These are phyloP conservation scores for Plasmodium gallinaceum DNA, from an alignment of 169 alveolate genomes.

Conservation along the genomic window DNA sequence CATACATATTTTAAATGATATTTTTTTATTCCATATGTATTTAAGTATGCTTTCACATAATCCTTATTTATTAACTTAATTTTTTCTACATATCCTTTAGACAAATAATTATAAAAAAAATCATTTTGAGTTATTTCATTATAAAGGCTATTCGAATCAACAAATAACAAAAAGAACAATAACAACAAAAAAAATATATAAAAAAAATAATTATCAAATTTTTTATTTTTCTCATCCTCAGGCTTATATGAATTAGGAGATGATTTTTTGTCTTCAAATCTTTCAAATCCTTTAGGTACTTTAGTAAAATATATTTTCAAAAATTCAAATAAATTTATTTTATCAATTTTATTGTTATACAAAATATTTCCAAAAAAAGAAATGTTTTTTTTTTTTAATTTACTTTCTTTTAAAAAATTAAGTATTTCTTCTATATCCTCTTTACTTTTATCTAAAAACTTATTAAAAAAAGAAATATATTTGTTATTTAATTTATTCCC, in stretches of 20 bases:
- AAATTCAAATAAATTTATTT: conserved; percentile 1
- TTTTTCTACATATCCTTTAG: conserved; percentile 88
- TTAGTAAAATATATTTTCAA: conserved; percentile 40
- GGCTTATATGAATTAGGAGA: conserved; percentile 22
- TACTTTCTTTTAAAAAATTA: no score
- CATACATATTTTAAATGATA: conserved; percentile 75
- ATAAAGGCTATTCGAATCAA: conserved; percentile 78
- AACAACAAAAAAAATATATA: conserved; percentile 69
- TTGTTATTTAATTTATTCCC: no score
- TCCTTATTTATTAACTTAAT: conserved; percentile 87
- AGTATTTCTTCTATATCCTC: no score
- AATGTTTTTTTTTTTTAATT: no score
- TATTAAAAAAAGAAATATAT: no score
- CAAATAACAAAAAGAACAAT: conserved; percentile 76
- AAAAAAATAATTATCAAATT: conserved; percentile 78
- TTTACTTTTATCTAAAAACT: no score
- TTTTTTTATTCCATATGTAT: conserved; percentile 71
- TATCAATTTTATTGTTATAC: not conserved
- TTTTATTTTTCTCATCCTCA: conserved; percentile 27
- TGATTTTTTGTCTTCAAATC: conserved; percentile 51
- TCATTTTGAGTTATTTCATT: conserved; percentile 91
- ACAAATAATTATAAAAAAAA: conserved; percentile 84
- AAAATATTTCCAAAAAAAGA: no score
- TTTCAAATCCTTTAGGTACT: conserved; percentile 82
- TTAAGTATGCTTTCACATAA: conserved; percentile 80